Percentiles rank a stretch among this genome's conserved stretches.
Evolutionary conservation across 805 yeast species (phyloP).

Genomic region (Yamadazyma paraphyllophila): DNA sequence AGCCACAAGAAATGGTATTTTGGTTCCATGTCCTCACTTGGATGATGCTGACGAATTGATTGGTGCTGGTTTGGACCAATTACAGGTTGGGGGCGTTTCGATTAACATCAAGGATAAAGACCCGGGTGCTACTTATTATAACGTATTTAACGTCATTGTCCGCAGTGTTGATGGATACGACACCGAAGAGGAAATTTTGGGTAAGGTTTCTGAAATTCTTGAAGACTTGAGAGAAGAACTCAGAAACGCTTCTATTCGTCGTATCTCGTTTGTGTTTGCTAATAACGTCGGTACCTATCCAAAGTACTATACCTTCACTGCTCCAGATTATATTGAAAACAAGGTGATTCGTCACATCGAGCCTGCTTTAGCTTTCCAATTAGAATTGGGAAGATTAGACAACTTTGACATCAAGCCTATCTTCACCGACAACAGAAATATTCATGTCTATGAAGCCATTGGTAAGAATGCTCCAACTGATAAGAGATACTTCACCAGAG

Average conservation of each 20-base stretch:
- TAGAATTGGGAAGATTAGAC: constrained; percentile 89
- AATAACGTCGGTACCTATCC: constrained; percentile 85
- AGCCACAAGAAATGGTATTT: constrained; percentile 79
- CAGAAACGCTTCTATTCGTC: constrained; percentile 72
- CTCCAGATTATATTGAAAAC: constrained; percentile 82
- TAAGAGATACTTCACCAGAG: constrained; percentile 94
- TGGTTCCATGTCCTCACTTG: constrained; percentile 75
- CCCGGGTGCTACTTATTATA: constrained; percentile 44
- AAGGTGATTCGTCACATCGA: constrained; percentile 95
- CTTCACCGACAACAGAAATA: constrained; percentile 93
- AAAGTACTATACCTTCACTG: constrained; percentile 91
- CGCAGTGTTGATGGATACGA: constrained; percentile 71
- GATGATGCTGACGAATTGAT: constrained; percentile 89
- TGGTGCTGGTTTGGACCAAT: constrained; percentile 66
- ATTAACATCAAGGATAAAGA: constrained; percentile 23
- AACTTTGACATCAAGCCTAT: constrained; percentile 94
- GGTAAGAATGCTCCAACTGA: constrained; percentile 93
- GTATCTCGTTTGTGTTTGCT: constrained; percentile 89
- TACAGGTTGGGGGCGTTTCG: constrained; percentile 44
- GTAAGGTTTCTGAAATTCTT: constrained; percentile 61
- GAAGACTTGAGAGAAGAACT: constrained; percentile 71
- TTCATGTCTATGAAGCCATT: constrained; percentile 94
- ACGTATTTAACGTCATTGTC: constrained; percentile 81
- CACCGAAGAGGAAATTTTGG: constrained; percentile 65
- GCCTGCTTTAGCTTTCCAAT: constrained; percentile 97